These are phyloP conservation scores for Mrakia frigida DNA, from an alignment of 768 basidiomycete species.

Conservation along the genomic window DNA sequence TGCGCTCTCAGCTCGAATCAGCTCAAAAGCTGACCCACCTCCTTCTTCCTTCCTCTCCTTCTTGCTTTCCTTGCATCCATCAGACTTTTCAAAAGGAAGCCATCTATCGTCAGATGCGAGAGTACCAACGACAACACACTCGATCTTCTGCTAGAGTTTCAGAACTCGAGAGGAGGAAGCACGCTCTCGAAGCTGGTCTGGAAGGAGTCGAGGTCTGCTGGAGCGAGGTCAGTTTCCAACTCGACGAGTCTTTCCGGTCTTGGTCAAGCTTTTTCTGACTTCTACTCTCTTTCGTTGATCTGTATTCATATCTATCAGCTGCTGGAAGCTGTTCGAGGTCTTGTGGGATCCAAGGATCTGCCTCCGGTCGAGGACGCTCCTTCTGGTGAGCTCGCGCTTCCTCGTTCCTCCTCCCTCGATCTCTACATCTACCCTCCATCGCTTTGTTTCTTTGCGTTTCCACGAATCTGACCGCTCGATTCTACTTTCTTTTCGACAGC, in stretches of 20 bases:
- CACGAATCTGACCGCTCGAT: not conserved
- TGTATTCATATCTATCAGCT: constrained; percentile 48
- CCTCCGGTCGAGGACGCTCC: constrained; percentile 47
- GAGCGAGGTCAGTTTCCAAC: constrained; percentile 56
- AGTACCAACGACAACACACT: constrained; percentile 71
- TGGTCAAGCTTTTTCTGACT: not conserved
- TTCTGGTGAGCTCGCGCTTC: constrained; percentile 39
- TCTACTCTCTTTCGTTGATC: not conserved
- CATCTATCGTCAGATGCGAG: constrained; percentile 74
- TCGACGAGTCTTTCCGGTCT: not conserved
- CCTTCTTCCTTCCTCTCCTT: not conserved
- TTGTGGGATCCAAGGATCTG: constrained; percentile 54
- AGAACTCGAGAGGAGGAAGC: constrained; percentile 62
- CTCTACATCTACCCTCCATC: not conserved
- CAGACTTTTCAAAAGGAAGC: constrained; percentile 84
- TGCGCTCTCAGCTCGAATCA: not conserved
- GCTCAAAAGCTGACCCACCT: constrained; percentile 2
- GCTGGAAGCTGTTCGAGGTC: constrained; percentile 59
- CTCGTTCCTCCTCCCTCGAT: not conserved
- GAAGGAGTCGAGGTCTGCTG: constrained; percentile 73
- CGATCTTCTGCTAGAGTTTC: constrained; percentile 58
- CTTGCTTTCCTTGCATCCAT: constrained; percentile 29
- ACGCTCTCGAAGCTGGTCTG: constrained; percentile 63
- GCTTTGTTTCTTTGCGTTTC: no score
- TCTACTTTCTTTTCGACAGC: not conserved